A percentile compares a stretch with the other conserved stretches of the same genome.
Evolutionary conservation across 805 yeast genomes (phyloP).

Genomic region (Saccharomycopsis sp.): DNA sequence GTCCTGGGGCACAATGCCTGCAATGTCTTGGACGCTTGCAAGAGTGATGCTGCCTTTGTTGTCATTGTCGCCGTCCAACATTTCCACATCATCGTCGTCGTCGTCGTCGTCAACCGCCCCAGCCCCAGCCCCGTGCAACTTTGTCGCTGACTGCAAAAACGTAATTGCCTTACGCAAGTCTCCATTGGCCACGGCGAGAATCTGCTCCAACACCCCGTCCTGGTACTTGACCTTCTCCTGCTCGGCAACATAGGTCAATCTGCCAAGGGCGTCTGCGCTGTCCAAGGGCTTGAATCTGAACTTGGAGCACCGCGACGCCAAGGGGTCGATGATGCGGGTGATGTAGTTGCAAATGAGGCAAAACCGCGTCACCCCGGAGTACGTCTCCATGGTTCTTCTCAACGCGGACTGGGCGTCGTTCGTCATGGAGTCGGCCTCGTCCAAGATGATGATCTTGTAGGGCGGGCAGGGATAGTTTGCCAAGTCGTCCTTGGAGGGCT

Average conservation of each 20-base stretch:
- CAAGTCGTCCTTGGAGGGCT: conserved; percentile 61
- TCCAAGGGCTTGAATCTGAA: conserved; percentile 81
- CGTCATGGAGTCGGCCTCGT: conserved; percentile 98
- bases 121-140: conserved; percentile 31
- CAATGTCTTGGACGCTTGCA: conserved; percentile 45
- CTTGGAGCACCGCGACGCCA: conserved; percentile 94
- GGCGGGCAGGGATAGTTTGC: conserved; percentile 91
- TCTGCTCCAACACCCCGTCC: conserved; percentile 47
- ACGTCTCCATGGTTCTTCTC: conserved; percentile 89
- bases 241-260: conserved; percentile 56
- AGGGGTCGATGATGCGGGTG: conserved; percentile 91
- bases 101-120: conserved; percentile 26
- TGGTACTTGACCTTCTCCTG: conserved; percentile 36
- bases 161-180: conserved; percentile 93
- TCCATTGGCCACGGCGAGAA: conserved; percentile 71
- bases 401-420: conserved; percentile 93
- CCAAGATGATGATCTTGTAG: conserved; percentile 82
- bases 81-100: conserved; percentile 23
- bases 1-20: conserved; percentile 60
- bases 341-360: conserved; percentile 94
- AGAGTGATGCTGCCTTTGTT: conserved; percentile 25
- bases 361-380: conserved; percentile 83
- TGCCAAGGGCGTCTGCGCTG: conserved; percentile 53
- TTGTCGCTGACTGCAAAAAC: conserved; percentile 74
- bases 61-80: conserved; percentile 28